phyloP scores from a whole-genome alignment of 2,329 filamentous ascomycete species.

The Mycocentrospora acerina region DNA sequence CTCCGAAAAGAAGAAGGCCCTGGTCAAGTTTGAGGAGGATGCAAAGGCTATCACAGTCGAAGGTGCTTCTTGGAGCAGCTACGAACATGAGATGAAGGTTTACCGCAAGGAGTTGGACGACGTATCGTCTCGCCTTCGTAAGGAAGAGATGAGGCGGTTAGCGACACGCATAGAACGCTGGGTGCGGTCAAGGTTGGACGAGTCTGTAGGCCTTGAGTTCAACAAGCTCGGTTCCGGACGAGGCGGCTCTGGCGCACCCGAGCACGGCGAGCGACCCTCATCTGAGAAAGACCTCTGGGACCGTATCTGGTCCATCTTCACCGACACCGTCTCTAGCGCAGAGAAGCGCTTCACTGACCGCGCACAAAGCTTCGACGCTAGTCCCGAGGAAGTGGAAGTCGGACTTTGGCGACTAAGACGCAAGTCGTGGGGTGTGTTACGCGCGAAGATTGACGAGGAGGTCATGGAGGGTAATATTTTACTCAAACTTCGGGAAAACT shows the following conservation, averaged over 20 bases:
- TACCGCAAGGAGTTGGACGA: conserved; percentile 92
- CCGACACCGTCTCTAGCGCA: conserved; percentile 78
- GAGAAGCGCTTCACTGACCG: conserved; percentile 83
- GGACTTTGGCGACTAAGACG: conserved; percentile 89
- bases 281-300: conserved; percentile 92
- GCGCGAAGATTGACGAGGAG: conserved; percentile 92
- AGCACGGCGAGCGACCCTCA: conserved; percentile 68
- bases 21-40: conserved; percentile 74
- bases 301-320: conserved; percentile 86
- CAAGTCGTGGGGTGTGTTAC: conserved; percentile 91
- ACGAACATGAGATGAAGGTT: conserved; percentile 73
- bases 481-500: conserved; percentile 94
- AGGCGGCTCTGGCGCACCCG: conserved; percentile 77
- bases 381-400: conserved; percentile 84
- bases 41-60: conserved; percentile 74
- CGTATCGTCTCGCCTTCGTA: conserved; percentile 78
- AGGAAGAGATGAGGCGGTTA: conserved; percentile 93
- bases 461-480: conserved; percentile 97
- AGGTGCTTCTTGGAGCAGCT: conserved; percentile 84
- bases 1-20: conserved; percentile 73
- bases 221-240: conserved; percentile 91
- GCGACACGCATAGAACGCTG: conserved; percentile 90
- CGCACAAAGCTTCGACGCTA: conserved; percentile 91
- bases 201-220: conserved; percentile 90
- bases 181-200: conserved; percentile 83